Conservation (phyloP, 176 grass and related monocot species). For the Eremochloa ophiuroides region DNA sequence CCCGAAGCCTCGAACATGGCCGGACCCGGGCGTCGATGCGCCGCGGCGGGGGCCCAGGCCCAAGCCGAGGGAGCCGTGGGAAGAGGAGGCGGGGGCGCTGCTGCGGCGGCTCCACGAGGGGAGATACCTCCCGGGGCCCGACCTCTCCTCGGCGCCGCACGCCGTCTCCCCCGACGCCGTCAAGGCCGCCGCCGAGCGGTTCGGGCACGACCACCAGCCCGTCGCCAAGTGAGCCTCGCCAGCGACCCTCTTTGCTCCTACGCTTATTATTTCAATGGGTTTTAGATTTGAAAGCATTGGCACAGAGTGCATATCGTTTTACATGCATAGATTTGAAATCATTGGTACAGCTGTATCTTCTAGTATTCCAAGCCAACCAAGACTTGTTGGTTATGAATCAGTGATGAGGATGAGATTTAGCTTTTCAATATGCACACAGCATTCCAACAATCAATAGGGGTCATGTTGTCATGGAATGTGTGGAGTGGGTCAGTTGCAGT, state of each 20-base stretch:
- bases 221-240: slow-evolving; percentile 51
- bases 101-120: slow-evolving; percentile 46
- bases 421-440: not conserved
- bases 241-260: not conserved
- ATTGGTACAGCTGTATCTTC: not conserved
- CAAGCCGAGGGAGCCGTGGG: slow-evolving; percentile 23
- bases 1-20: not conserved
- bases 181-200: slow-evolving; percentile 55
- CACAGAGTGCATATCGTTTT: not conserved
- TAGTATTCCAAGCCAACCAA: not conserved
- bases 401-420: not conserved
- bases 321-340: not conserved
- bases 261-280: not conserved
- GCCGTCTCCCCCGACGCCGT: slow-evolving; percentile 29
- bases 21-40: not conserved
- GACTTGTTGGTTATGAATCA: not conserved
- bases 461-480: not conserved
- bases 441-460: not conserved
- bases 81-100: slow-evolving; percentile 34
- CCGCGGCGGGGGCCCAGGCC: not conserved
- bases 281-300: not conserved
- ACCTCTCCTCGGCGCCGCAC: slow-evolving; percentile 5
- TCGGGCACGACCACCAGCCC: slow-evolving; percentile 47
- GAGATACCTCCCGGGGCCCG: slow-evolving; percentile 33
- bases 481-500: not conserved